These are phyloP conservation scores for Boletales sp. DNA, from an alignment of 768 basidiomycete genomes.

Conservation along the genomic window DNA sequence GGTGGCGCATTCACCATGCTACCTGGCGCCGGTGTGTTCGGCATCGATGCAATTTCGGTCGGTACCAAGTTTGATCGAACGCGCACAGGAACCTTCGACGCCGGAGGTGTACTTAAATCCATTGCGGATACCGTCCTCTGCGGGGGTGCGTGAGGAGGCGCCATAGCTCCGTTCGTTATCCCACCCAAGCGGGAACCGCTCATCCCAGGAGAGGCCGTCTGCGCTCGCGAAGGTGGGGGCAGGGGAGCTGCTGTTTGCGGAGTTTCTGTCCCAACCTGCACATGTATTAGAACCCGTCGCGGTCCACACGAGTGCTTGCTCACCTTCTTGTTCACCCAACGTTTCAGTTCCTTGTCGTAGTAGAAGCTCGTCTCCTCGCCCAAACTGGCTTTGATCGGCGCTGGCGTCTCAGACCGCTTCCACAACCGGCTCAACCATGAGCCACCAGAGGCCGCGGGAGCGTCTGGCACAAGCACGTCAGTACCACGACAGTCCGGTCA, in stretches of 20 bases:
- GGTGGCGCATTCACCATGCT: conserved; percentile 31
- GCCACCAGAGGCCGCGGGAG: conserved; percentile 34
- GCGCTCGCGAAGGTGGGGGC: conserved; percentile 80
- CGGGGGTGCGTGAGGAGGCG: conserved; percentile 18
- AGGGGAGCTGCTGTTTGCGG: conserved; percentile 53
- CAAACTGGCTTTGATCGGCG: conserved; percentile 85
- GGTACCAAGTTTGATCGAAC: conserved; percentile 66
- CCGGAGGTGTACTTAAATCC: conserved; percentile 52
- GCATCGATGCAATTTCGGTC: conserved; percentile 35
- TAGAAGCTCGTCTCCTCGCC: conserved; percentile 90
- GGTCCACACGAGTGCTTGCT: conserved; percentile 9
- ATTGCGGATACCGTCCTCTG: conserved; percentile 61
- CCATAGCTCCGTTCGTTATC: conserved; percentile 16
- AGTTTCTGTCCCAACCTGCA: conserved; percentile 53
- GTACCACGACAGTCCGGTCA: not conserved
- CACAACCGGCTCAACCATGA: conserved; percentile 86
- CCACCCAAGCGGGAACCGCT: conserved; percentile 35
- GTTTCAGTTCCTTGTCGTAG: conserved; percentile 91
- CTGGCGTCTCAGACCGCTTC: conserved; percentile 62
- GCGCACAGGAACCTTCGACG: conserved; percentile 50
- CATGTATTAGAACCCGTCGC: not conserved
- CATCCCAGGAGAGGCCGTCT: conserved; percentile 77
- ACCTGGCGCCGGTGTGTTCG: conserved; percentile 26
- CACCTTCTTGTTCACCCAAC: conserved; percentile 96
- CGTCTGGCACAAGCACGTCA: conserved; percentile 1